These are phyloP conservation scores for Nemania serpens DNA, from an alignment of 2,329 filamentous ascomycete species.

Conservation along the genomic window DNA sequence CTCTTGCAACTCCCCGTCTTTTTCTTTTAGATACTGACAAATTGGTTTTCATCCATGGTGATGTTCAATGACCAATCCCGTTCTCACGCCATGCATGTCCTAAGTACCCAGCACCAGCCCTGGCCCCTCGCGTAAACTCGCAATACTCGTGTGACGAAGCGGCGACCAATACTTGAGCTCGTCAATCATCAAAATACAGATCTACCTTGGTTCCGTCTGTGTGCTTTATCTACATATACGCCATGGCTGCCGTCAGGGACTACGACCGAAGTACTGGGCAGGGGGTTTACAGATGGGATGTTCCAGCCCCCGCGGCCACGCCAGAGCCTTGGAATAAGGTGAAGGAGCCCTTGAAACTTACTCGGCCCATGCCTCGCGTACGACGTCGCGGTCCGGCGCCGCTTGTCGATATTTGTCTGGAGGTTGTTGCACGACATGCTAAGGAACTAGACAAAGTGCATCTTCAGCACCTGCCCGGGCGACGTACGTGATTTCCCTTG, in stretches of 20 bases:
- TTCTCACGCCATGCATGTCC: neutral
- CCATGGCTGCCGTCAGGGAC: neutral
- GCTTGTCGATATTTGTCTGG: constrained; percentile 15
- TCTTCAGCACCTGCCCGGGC: constrained; percentile 16
- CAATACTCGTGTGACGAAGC: neutral
- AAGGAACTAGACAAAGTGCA: constrained; percentile 2
- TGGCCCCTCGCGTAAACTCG: neutral
- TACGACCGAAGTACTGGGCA: constrained; percentile 13
- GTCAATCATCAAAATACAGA: neutral
- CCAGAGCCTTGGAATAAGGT: constrained; percentile 7
- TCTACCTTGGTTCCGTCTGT: neutral
- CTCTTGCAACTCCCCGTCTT: too few species aligned
- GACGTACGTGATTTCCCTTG: neutral
- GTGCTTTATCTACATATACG: neutral
- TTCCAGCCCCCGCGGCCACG: neutral
- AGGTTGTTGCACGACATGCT: neutral
- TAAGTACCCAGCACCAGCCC: neutral
- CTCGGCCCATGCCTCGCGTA: neutral
- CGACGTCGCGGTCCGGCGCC: neutral
- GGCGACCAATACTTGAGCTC: neutral
- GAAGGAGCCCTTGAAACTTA: too few species aligned
- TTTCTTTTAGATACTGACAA: too few species aligned
- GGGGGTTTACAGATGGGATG: constrained; percentile 10
- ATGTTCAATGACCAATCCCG: neutral
- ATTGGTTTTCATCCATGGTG: too few species aligned